Base-by-base conservation (phyloP, 1,139 yeast genomes). In the Blastobotrys arbuscula region DNA sequence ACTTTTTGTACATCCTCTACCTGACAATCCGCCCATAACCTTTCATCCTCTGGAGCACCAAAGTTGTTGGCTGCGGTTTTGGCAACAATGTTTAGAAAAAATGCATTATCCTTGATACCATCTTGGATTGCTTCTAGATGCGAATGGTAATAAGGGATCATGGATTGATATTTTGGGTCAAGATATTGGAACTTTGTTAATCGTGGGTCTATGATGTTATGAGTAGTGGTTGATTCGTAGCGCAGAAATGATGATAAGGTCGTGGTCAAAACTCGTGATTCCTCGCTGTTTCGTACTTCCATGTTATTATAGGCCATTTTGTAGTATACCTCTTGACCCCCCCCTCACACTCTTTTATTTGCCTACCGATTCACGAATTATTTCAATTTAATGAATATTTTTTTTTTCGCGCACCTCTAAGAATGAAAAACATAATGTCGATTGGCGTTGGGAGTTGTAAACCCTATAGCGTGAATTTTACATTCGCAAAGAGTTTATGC, bases 1-100 rank as follows among this genome's bases (percentile, higher is more conserved):
- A 83, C 84, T 61, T 84, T 83, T 47, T 81, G 85, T 52, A 72
- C 73, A 52, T 83, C 87, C 3, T 66, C 55, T 15, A 59, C 54
- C 2, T 71, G 64, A 16, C 79, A 71, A 1, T 64, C 64, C 6
- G 67, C 62, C 88, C 88, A 82, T 2, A 57, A 55, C 1, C 52
- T 42, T 0, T 76, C 74, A 47, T 70, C 68, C 3, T 54, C 54
- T 0, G 72, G 61, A 0, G 76, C 76, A 0, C 80, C 84, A 84
- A 87, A 82, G 45, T 71, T 74, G 2, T 55, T 55, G 2, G 82
- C 78, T 1, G 81, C 74, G 0, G 66, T 61, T 1, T 61, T 45
- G 0, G 84, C 82, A 34, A 84, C 68, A 2, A 62, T 54, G 42
- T 70, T 67, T 38, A 62, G 47, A 35, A 82, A 82, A 9, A 61